Evolutionary conservation across 2,329 filamentous ascomycete species (phyloP).

Genomic region (Triangularia setosa): DNA sequence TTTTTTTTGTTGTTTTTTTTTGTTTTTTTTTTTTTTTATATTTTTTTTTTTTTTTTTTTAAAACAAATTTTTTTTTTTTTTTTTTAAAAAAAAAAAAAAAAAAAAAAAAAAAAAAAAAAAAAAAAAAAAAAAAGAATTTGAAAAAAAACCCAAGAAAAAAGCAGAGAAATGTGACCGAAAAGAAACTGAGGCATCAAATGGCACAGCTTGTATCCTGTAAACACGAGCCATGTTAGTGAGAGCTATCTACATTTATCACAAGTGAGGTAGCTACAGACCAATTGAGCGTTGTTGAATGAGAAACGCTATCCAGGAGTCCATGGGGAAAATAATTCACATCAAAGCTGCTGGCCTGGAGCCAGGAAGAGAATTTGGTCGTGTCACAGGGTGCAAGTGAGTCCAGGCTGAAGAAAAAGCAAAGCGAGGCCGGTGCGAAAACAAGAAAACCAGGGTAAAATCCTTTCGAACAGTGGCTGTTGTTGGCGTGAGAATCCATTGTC

Average conservation of each 20-base stretch:
- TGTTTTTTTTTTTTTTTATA: too few species aligned
- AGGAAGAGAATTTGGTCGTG: background rate
- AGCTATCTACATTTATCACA: conserved; percentile 12
- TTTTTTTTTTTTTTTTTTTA: too few species aligned
- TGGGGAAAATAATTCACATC: background rate
- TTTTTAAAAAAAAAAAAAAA: too few species aligned
- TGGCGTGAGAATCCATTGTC: background rate
- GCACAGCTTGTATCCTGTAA: conserved; percentile 55
- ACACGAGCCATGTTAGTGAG: conserved; percentile 33
- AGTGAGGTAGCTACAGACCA: conserved; percentile 39
- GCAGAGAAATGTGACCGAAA: too few species aligned
- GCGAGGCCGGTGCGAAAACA: background rate
- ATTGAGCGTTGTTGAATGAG: conserved; percentile 24
- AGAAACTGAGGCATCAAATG: conserved; percentile 34
- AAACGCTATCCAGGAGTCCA: background rate
- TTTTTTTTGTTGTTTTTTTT: too few species aligned
- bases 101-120: too few species aligned
- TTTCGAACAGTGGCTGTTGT: background rate
- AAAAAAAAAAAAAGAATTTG: too few species aligned
- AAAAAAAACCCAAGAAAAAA: too few species aligned
- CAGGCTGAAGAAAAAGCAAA: background rate
- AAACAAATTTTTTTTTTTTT: too few species aligned
- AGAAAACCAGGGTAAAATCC: background rate
- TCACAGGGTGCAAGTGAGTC: background rate
- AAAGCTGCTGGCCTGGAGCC: background rate